phyloP scores from a whole-genome alignment of 2,329 filamentous ascomycete genomes.

The Didymella keratinophila region DNA sequence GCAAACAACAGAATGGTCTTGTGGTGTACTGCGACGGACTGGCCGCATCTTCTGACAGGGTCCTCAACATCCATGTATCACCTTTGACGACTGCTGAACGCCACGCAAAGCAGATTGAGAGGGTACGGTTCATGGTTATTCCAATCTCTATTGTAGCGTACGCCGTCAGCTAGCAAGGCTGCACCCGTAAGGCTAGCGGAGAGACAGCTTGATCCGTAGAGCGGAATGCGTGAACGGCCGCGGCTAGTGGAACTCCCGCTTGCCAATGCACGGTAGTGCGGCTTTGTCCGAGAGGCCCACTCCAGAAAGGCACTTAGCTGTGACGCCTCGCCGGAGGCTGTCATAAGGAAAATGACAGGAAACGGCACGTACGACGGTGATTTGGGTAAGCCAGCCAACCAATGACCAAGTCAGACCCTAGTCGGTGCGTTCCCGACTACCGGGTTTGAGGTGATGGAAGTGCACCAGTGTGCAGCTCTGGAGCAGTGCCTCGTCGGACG shows the following conservation, averaged over 20 bases:
- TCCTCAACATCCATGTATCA: slow-evolving; percentile 36
- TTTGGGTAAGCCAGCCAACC: slow-evolving; percentile 25
- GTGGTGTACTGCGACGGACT: slow-evolving; percentile 26
- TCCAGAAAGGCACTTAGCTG: slow-evolving; percentile 23
- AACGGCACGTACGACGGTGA: slow-evolving; percentile 49
- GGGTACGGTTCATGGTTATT: slow-evolving; percentile 10
- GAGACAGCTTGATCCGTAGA: slow-evolving; percentile 37
- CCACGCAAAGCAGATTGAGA: slow-evolving; percentile 20
- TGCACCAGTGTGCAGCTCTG: slow-evolving; percentile 20
- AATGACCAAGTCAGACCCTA: slow-evolving; percentile 24
- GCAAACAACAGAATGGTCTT: slow-evolving; percentile 23
- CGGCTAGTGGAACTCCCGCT: slow-evolving; percentile 28
- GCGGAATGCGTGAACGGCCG: slow-evolving; percentile 19
- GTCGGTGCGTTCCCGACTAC: slow-evolving; percentile 31
- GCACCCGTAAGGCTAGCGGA: slow-evolving; percentile 33
- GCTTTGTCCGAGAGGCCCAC: slow-evolving; percentile 24
- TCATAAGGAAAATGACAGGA: slow-evolving; percentile 43
- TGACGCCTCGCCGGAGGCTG: slow-evolving; percentile 29
- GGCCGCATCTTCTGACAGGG: slow-evolving; percentile 23
- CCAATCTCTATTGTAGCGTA: slow-evolving; percentile 20
- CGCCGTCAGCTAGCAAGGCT: slow-evolving; percentile 11
- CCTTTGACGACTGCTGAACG: slow-evolving; percentile 25
- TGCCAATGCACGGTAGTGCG: slow-evolving; percentile 29
- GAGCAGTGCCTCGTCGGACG: slow-evolving; percentile 31
- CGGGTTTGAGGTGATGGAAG: slow-evolving; percentile 32